Base-by-base conservation (phyloP, 345 rosid genomes). In the Corymbia maculata region DNA sequence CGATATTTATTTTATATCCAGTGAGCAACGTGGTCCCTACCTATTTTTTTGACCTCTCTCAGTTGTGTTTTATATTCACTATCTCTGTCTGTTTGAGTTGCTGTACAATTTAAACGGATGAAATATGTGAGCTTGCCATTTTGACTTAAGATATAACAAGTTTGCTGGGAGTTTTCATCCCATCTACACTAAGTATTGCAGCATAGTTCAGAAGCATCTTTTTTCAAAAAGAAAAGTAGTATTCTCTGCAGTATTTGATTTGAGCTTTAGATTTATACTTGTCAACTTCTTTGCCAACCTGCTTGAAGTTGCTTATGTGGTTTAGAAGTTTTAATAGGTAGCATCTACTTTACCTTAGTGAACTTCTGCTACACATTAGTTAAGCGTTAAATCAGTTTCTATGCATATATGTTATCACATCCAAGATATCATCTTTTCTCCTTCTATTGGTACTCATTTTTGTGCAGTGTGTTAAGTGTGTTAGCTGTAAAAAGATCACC, bases 1-100 rank as follows among this genome's bases (percentile, higher is more conserved):
- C 98, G 36, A 90, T 97, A 89, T 97, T 98, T 90, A 96, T 96
- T 89, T 92, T 96, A 85, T 97, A 96, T 90, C 98, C 99, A 95
- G 99, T 97, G 93, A 92, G 86, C 68, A 79, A 47, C 59, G 1
- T 82, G 84, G 26, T 87, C 53, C 85, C 79, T 86, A 28, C 80
- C 59, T 66, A n/a, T 28, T 30, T 42, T 52, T 50, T 82, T 82
- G 44, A 24, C 24, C 85, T 47, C 47, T 57, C 68, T 26, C n/a
- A 32, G 79, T 89, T 90, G 14, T 42, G 49, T 75, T 42, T 75
- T 36, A 49, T 36, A 19, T 42, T 36, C 82, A 5, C 49, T 36
- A 36, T 14, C 14, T 42, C 82, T 75, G 28, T 19, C 19, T 28
- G 49, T 75, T 75, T 36, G 84, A 42, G 45, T 1, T 75, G 13